A percentile compares a stretch with the other conserved stretches of the same genome.
phyloP scores from a whole-genome alignment of 2,329 filamentous ascomycete genomes.

The Cyphellophora europaea region DNA sequence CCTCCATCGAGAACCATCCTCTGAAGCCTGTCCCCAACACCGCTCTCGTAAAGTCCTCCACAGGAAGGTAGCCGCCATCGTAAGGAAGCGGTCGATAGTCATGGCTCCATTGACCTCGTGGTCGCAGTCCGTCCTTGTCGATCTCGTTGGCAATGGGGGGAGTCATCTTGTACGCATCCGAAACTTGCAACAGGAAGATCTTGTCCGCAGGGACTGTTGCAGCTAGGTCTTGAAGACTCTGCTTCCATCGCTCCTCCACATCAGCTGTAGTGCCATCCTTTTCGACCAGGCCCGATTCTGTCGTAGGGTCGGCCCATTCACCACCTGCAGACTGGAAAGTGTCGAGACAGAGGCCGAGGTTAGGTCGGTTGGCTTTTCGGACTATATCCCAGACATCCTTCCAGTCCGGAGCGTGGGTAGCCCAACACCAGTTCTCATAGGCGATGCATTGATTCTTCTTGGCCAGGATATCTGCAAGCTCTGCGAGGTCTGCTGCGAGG shows the following conservation, averaged over 20 bases:
- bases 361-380: slow-evolving; percentile 49
- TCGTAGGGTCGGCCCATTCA: slow-evolving; percentile 65
- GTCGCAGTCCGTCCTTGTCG: slow-evolving; percentile 45
- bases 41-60: slow-evolving; percentile 54
- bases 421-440: slow-evolving; percentile 81
- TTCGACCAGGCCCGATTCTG: slow-evolving; percentile 49
- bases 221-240: slow-evolving; percentile 48
- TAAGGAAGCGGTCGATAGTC: slow-evolving; percentile 61
- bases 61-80: slow-evolving; percentile 61
- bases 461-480: slow-evolving; percentile 54
- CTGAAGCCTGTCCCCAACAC: slow-evolving; percentile 60
- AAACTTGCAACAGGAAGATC: slow-evolving; percentile 67
- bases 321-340: slow-evolving; percentile 67
- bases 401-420: slow-evolving; percentile 60
- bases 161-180: slow-evolving; percentile 59
- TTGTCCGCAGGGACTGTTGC: slow-evolving; percentile 54
- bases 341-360: slow-evolving; percentile 67
- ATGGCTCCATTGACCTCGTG: slow-evolving; percentile 61
- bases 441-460: slow-evolving; percentile 52
- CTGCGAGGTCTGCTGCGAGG: slow-evolving; percentile 52
- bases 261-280: no score
- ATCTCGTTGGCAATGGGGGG: slow-evolving; percentile 43
- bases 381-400: slow-evolving; percentile 62
- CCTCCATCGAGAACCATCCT: slow-evolving; percentile 60
- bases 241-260: slow-evolving; percentile 41